These are phyloP conservation scores for Spathaspora sp. DNA, from an alignment of 805 yeast genomes.

Conservation along the genomic window DNA sequence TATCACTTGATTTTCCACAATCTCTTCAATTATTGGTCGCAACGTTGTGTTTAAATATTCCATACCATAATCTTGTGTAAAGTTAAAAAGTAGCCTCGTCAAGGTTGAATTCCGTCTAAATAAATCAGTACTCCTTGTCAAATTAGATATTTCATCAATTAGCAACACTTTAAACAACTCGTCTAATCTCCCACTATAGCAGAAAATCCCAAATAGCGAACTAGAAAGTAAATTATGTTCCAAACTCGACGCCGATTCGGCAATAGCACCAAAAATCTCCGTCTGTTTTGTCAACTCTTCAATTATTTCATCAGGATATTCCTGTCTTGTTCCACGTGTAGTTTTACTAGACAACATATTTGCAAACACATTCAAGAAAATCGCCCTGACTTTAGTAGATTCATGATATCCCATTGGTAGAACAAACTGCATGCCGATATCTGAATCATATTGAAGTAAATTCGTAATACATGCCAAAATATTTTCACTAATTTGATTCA, in stretches of 20 bases:
- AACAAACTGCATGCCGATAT: conserved; percentile 72
- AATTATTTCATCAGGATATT: conserved; percentile 23
- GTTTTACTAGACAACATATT: conserved; percentile 49
- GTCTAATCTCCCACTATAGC: conserved; percentile 30
- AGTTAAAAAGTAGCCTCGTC: conserved; percentile 68
- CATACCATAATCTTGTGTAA: conserved; percentile 64
- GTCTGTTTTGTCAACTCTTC: conserved; percentile 25
- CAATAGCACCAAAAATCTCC: conserved; percentile 46
- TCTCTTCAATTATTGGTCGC: conserved; percentile 52
- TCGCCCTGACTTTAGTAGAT: conserved; percentile 59
- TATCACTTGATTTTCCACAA: conserved; percentile 44
- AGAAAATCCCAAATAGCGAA: conserved; percentile 55
- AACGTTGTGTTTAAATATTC: conserved; percentile 53
- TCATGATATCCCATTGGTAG: conserved; percentile 75
- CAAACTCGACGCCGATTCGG: conserved; percentile 58
- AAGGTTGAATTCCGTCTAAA: conserved; percentile 80
- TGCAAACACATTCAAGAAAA: conserved; percentile 75
- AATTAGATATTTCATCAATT: conserved; percentile 56
- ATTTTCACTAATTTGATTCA: conserved; percentile 55
- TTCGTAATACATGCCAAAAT: conserved; percentile 65
- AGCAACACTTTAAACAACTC: conserved; percentile 53
- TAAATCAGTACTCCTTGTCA: conserved; percentile 65
- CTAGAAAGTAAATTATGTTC: conserved; percentile 72
- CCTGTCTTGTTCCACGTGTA: conserved; percentile 20
- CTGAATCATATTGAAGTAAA: conserved; percentile 67